Percentiles rank a stretch among this genome's conserved stretches.
Evolutionary conservation across 2,329 filamentous ascomycete genomes (phyloP).

Genomic region (Amauroascus niger): DNA sequence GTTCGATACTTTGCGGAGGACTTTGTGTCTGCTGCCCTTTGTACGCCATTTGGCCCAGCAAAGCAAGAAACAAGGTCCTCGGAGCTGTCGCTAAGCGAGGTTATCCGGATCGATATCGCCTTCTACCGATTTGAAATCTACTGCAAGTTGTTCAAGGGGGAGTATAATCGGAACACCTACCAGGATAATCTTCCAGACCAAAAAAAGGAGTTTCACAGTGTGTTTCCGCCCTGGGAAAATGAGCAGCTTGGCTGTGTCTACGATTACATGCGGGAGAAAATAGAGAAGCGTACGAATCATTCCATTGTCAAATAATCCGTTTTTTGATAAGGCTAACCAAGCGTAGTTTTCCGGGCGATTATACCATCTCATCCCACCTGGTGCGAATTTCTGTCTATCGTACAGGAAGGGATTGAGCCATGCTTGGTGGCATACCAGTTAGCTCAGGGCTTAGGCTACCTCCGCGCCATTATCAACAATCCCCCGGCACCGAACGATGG

Average conservation of each 20-base stretch:
- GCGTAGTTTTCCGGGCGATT: not conserved
- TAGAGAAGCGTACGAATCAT: constrained; percentile 2
- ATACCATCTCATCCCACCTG: not conserved
- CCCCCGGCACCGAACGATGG: not conserved
- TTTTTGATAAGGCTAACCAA: not conserved
- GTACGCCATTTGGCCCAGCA: not conserved
- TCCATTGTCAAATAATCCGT: not conserved
- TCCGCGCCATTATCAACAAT: not conserved
- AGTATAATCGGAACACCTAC: too few relatives aligned
- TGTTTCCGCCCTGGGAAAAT: constrained; percentile 15
- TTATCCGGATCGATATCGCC: constrained; percentile 13
- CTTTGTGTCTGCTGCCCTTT: not conserved
- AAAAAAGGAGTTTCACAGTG: constrained; percentile 5
- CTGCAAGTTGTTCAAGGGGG: constrained; percentile 10
- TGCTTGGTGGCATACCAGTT: not conserved
- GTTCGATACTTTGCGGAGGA: constrained; percentile 5
- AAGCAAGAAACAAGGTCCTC: not conserved
- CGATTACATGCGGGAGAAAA: constrained; percentile 9
- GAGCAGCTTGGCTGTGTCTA: constrained; percentile 16
- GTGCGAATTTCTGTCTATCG: not conserved
- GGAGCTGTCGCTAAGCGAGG: constrained; percentile 4
- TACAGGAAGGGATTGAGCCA: not conserved
- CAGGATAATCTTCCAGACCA: not conserved
- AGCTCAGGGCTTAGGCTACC: not conserved
- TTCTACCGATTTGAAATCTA: constrained; percentile 17